Percentiles rank a stretch among this genome's conserved stretches.
Conservation (phyloP, 805 yeast species). For the Candida hungchunana region DNA sequence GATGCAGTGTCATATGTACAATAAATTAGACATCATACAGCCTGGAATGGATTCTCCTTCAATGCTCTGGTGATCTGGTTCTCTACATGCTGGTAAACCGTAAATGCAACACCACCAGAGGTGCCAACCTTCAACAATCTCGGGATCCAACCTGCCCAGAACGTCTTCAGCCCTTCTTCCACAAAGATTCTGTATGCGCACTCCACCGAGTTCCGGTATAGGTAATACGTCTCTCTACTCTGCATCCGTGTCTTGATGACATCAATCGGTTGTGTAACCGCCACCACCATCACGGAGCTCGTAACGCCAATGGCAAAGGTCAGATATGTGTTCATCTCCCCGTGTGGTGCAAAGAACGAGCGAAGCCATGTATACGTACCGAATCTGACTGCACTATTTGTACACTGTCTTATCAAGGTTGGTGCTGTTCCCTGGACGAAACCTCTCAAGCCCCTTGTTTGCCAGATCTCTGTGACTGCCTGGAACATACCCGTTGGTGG, state of each 20-base stretch:
- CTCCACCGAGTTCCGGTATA: conserved; percentile 59
- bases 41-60: conserved; percentile 35
- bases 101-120: conserved; percentile 65
- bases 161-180: conserved; percentile 40
- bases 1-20: no score
- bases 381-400: conserved; percentile 78
- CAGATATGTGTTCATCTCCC: conserved; percentile 32
- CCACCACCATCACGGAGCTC: conserved; percentile 70
- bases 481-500: conserved; percentile 53
- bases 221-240: conserved; percentile 56
- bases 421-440: conserved; percentile 79
- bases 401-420: conserved; percentile 76
- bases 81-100: conserved; percentile 57
- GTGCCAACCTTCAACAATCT: conserved; percentile 66
- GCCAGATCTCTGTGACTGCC: conserved; percentile 62
- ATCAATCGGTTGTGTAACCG: conserved; percentile 83
- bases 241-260: conserved; percentile 85
- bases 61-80: conserved; percentile 36
- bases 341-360: conserved; percentile 60
- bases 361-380: conserved; percentile 76
- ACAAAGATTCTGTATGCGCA: conserved; percentile 47
- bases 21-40: conserved; percentile 14
- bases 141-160: conserved; percentile 62
- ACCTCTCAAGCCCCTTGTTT: conserved; percentile 68
- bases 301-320: conserved; percentile 47